Evolutionary conservation across 2,329 filamentous ascomycete species (phyloP).

Genomic region (Stagonosporopsis cucurbitacearum): DNA sequence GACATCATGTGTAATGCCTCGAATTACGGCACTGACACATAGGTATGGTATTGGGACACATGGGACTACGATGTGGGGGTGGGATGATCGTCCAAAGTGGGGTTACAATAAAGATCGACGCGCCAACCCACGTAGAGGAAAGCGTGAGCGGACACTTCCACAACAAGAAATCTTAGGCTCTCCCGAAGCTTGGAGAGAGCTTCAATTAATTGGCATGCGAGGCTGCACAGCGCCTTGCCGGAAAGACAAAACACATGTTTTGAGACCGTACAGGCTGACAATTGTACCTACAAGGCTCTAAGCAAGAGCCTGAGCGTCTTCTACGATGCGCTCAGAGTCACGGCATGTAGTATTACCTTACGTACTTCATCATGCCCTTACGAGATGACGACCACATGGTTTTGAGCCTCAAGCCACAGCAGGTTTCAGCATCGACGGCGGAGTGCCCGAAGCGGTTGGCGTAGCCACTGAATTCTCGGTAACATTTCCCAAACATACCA

Average conservation of each 20-base stretch:
- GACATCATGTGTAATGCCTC: background rate
- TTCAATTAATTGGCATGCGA: background rate
- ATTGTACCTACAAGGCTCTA: background rate
- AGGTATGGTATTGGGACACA: no score
- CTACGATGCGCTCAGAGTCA: background rate
- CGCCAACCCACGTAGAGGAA: background rate
- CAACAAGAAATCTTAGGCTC: constrained; percentile 8
- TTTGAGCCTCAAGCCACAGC: constrained; percentile 10
- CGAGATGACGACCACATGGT: background rate
- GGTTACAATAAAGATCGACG: background rate
- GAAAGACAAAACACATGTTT: background rate
- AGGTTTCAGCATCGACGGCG: constrained; percentile 4
- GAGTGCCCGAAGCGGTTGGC: constrained; percentile 8
- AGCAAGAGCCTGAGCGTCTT: background rate
- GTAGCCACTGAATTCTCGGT: constrained; percentile 1
- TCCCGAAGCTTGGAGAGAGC: background rate
- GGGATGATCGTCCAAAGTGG: background rate
- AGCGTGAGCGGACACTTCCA: background rate
- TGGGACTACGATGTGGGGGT: background rate
- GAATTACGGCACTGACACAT: background rate
- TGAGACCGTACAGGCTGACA: no score
- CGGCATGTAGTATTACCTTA: constrained; percentile 14
- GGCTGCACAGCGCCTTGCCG: background rate
- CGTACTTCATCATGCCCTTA: constrained; percentile 6
- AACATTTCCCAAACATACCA: constrained; percentile 3